These are phyloP conservation scores for Panicum miliaceum DNA, from an alignment of 176 grass and related monocot species.

Conservation along the genomic window DNA sequence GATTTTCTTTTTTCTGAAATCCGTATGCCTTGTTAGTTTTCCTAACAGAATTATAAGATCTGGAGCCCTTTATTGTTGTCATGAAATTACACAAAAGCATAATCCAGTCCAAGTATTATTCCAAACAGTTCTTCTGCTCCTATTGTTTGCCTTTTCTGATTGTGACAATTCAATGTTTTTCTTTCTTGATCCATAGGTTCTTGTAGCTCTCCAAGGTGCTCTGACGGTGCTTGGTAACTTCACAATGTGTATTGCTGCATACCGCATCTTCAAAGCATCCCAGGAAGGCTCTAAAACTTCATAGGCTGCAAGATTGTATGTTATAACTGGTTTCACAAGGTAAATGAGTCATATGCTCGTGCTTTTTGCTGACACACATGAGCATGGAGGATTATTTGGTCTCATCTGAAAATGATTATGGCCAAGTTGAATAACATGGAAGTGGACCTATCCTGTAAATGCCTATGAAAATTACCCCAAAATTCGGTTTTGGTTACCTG, in stretches of 20 bases:
- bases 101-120: not conserved
- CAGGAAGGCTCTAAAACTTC: slow-evolving; percentile 63
- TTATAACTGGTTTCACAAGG: not conserved
- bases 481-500: not conserved
- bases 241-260: slow-evolving; percentile 93
- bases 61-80: not conserved
- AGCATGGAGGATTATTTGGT: not conserved
- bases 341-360: not conserved
- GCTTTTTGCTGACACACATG: not conserved
- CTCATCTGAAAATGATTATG: slow-evolving; percentile 15
- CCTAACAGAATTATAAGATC: not conserved
- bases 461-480: not conserved
- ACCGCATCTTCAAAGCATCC: slow-evolving; percentile 86
- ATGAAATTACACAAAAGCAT: not conserved
- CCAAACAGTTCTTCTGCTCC: slow-evolving; percentile 9
- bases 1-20: not conserved
- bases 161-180: not conserved
- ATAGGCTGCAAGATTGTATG: slow-evolving; percentile 43
- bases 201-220: slow-evolving; percentile 87
- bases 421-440: not conserved
- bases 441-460: slow-evolving; percentile 4
- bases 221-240: slow-evolving; percentile 84
- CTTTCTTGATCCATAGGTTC: slow-evolving; percentile 41
- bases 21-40: not conserved
- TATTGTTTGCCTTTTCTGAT: slow-evolving; percentile 10